Evolutionary conservation across 148 eudicot genomes (phyloP), one percentile per base, ranked within the genome.

Genomic region (Pharnaceum exiguum): DNA sequence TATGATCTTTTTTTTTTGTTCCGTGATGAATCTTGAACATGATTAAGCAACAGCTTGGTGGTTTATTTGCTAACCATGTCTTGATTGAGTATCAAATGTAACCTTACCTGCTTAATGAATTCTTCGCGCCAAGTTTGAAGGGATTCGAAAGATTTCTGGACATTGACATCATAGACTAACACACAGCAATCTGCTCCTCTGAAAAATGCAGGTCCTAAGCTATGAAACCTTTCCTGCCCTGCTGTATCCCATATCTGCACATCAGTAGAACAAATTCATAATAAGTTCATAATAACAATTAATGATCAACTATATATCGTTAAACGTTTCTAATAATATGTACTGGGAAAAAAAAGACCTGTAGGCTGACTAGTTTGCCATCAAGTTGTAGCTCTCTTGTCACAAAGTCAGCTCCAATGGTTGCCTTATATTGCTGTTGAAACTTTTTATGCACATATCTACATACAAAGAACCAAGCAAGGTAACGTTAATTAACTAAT

Each of bases 351-450:
- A 9, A 12, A 4, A 51, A n/a, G 10, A 87, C 95, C 81, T 87
- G 95, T 21, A 87, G 70, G 55, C 76, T 87, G 56, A 77, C 75
- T 12, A 62, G 63, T 33, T 71, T 73, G 51, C 70, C 85, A 36
- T 84, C 88, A 26, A 82, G 59, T 50, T 79, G 78, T 15, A 87
- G 60, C 46, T 79, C 87, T 63, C 73, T 87, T 11, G 95, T 79
- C 27, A 75, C 67, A 68, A 87, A 84, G 69, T 87, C 95, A 64
- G 95, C 95, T 24, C 95, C 95, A 47, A 87, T 84, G 12, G 95
- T 87, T 22, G 90, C 83, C 67, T 84, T 87, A 65, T 81, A 84
- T 28, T 81, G 90, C 48, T 75, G 69, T 56, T 73, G 81, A 70
- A 84, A 87, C 71, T 75, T 87, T 37, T 75, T 73, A 30, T 73